A percentile compares a stretch with the other conserved stretches of the same genome.
These are phyloP conservation scores for Aspergillus versicolor DNA, from an alignment of 2,329 filamentous ascomycete species.

Conservation along the genomic window DNA sequence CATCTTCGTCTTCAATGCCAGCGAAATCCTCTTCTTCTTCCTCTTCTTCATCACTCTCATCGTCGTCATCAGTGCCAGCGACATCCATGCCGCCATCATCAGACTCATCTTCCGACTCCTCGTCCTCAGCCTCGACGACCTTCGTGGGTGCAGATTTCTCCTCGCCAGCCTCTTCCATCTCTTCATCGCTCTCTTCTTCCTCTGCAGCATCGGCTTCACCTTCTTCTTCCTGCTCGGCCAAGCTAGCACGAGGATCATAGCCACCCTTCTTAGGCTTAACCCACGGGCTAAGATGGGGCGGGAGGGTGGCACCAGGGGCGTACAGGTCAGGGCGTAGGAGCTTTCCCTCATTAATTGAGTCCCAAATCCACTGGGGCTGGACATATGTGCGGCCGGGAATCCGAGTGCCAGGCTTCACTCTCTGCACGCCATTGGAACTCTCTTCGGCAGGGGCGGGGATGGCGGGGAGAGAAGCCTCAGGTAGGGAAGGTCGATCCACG, in stretches of 20 bases:
- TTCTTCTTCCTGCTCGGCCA: slow-evolving; percentile 86
- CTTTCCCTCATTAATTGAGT: slow-evolving; percentile 89
- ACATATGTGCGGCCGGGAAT: slow-evolving; percentile 91
- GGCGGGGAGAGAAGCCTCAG: slow-evolving; percentile 51
- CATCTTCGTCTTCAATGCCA: slow-evolving; percentile 53
- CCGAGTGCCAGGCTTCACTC: slow-evolving; percentile 62
- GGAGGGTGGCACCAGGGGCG: slow-evolving; percentile 82
- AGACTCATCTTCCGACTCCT: slow-evolving; percentile 43
- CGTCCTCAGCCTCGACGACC: slow-evolving; percentile 42
- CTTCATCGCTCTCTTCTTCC: slow-evolving; percentile 51
- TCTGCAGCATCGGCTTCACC: slow-evolving; percentile 76
- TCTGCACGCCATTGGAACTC: slow-evolving; percentile 37
- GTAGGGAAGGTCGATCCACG: slow-evolving; percentile 81
- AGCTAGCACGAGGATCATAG: slow-evolving; percentile 84
- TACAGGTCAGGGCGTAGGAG: slow-evolving; percentile 85
- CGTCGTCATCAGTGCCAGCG: slow-evolving; percentile 47
- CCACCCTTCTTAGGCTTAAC: slow-evolving; percentile 81
- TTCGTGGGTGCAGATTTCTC: slow-evolving; percentile 21
- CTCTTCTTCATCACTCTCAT: slow-evolving; percentile 46
- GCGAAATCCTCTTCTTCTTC: slow-evolving; percentile 45
- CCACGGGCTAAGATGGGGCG: slow-evolving; percentile 94
- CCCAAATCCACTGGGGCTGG: slow-evolving; percentile 99
- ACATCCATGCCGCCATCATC: slow-evolving; percentile 53
- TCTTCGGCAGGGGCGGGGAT: slow-evolving; percentile 45
- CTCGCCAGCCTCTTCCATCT: slow-evolving; percentile 35